phyloP scores from a whole-genome alignment of 106 monocot genomes.

The Allium cepa region DNA sequence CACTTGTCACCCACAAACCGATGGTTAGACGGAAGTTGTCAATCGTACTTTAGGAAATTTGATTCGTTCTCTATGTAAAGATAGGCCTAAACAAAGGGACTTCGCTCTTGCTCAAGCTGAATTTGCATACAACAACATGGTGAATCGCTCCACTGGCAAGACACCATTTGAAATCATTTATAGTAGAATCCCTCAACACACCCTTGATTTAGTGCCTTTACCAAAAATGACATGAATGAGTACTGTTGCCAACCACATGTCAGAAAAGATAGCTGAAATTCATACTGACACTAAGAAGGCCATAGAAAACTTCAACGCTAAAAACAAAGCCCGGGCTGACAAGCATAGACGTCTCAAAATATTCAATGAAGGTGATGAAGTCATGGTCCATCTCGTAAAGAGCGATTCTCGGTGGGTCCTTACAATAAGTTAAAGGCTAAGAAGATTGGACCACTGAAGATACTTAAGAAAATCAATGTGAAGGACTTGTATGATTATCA shows the following conservation, averaged over 20 bases:
- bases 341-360: not conserved
- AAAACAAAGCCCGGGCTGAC: slow-evolving; percentile 4
- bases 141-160: not conserved
- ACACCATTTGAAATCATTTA: slow-evolving; percentile 12
- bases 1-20: slow-evolving; percentile 12
- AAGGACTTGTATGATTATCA: not conserved
- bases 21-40: slow-evolving; percentile 10
- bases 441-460: slow-evolving; percentile 4
- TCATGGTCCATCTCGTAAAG: slow-evolving; percentile 13
- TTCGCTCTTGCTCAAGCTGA: not conserved
- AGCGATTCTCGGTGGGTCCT: not conserved
- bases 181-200: not conserved
- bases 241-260: not conserved
- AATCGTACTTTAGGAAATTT: slow-evolving; percentile 10
- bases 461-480: not conserved
- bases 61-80: not conserved
- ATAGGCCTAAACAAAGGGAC: slow-evolving; percentile 5
- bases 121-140: not conserved
- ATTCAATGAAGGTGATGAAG: slow-evolving; percentile 18
- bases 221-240: not conserved
- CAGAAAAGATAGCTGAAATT: not conserved
- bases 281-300: slow-evolving; percentile 12
- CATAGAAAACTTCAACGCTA: slow-evolving; percentile 1
- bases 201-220: not conserved
- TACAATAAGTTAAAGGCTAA: slow-evolving; percentile 12